These are phyloP conservation scores for Pichia pseudocactophila DNA, from an alignment of 805 yeast genomes.

Conservation along the genomic window DNA sequence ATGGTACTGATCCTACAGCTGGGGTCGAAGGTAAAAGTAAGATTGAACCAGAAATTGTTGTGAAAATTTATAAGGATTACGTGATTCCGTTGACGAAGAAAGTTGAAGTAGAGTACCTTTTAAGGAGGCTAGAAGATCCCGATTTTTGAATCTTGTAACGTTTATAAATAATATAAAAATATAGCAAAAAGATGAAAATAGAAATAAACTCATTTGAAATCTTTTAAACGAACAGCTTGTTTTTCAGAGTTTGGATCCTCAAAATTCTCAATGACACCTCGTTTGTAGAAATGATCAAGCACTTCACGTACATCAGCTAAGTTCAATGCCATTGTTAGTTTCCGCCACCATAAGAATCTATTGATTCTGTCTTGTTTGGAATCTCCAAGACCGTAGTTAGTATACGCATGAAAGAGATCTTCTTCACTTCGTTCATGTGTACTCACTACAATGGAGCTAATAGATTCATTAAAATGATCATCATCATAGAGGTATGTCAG, in stretches of 20 bases:
- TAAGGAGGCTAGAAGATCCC: slow-evolving; percentile 67
- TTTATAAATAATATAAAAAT: not conserved
- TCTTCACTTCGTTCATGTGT: slow-evolving; percentile 33
- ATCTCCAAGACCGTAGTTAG: slow-evolving; percentile 45
- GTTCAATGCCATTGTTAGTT: slow-evolving; percentile 21
- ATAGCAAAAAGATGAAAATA: not conserved
- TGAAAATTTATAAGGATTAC: slow-evolving; percentile 73
- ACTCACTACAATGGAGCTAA: slow-evolving; percentile 14
- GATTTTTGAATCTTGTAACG: no score
- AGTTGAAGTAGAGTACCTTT: slow-evolving; percentile 86
- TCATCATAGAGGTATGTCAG: slow-evolving; percentile 25
- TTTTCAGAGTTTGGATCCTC: not conserved
- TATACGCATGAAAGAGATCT: slow-evolving; percentile 34
- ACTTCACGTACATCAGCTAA: slow-evolving; percentile 20
- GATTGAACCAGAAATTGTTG: slow-evolving; percentile 75
- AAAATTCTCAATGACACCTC: slow-evolving; percentile 10
- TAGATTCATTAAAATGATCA: slow-evolving; percentile 19
- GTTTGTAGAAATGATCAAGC: slow-evolving; percentile 12
- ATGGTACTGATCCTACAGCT: slow-evolving; percentile 82
- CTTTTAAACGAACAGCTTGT: no score
- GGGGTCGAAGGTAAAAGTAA: slow-evolving; percentile 62
- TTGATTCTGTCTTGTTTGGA: slow-evolving; percentile 42
- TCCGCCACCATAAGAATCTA: slow-evolving; percentile 50
- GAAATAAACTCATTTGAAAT: no score
- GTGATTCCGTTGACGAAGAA: slow-evolving; percentile 91